Conservation (phyloP, 345 rosid genomes). For the Ailanthus altissimus region DNA sequence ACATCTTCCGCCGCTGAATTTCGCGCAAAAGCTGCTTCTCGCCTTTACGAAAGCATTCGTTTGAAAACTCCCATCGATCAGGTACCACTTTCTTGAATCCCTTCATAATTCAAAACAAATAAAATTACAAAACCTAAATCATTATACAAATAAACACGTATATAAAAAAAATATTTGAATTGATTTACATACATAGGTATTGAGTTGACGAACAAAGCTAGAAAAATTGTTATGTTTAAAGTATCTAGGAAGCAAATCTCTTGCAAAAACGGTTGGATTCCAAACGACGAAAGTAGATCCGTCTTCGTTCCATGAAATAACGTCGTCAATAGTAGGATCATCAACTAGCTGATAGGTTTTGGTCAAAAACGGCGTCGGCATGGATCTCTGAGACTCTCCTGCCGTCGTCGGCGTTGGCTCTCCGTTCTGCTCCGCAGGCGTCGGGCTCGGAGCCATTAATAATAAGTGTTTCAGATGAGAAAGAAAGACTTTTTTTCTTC, state of each 20-base stretch:
- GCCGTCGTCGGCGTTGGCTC: constrained; percentile 13
- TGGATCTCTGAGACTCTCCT: constrained; percentile 58
- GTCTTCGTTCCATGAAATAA: constrained; percentile 89
- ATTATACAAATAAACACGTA: neutral
- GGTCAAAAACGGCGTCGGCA: constrained; percentile 80
- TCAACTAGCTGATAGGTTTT: constrained; percentile 84
- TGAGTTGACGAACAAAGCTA: constrained; percentile 93
- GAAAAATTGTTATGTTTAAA: constrained; percentile 94
- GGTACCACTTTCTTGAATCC: constrained; percentile 85
- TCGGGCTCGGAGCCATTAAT: constrained; percentile 29
- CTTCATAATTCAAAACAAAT: constrained; percentile 28
- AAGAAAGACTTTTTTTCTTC: no score
- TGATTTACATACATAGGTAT: constrained; percentile 63
- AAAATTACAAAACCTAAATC: neutral
- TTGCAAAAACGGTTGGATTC: constrained; percentile 84
- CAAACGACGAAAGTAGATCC: constrained; percentile 86
- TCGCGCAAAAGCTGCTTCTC: constrained; percentile 70
- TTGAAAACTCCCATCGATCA: constrained; percentile 95
- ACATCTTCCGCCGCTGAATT: constrained; percentile 78
- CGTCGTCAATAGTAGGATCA: constrained; percentile 62
- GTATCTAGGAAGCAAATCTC: constrained; percentile 78
- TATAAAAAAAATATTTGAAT: no score
- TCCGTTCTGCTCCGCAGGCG: constrained; percentile 38
- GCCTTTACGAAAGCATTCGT: constrained; percentile 73
- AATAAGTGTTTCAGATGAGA: neutral